Evolutionary conservation across 768 basidiomycete genomes (phyloP).

Genomic region (Gloeopeniophorella convolvens): DNA sequence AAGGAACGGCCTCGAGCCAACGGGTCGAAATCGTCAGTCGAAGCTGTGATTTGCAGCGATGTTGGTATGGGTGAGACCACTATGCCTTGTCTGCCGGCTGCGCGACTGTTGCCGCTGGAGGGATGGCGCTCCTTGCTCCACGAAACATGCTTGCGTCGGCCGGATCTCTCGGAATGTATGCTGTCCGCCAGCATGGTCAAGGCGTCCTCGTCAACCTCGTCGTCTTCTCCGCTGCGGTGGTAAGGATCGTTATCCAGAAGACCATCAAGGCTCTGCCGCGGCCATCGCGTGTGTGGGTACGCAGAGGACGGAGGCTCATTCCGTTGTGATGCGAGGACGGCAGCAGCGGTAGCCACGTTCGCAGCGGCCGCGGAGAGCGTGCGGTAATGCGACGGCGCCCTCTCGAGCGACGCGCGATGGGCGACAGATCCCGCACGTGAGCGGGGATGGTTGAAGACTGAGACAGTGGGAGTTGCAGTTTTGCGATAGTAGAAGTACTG

Average conservation of each 20-base stretch:
- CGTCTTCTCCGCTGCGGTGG: conserved; percentile 30
- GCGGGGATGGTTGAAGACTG: conserved; percentile 34
- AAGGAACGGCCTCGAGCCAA: conserved; percentile 39
- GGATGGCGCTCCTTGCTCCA: conserved; percentile 58
- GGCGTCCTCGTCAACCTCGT: conserved; percentile 43
- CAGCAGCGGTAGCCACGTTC: conserved; percentile 58
- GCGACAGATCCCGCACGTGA: conserved; percentile 34
- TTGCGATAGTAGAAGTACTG: conserved; percentile 78
- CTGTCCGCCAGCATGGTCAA: conserved; percentile 61
- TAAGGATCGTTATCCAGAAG: conserved; percentile 22
- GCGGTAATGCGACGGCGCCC: conserved; percentile 55
- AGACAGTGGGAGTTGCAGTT: conserved; percentile 29
- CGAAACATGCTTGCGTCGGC: conserved; percentile 47
- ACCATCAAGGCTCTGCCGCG: conserved; percentile 27
- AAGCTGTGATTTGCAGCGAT: conserved; percentile 24
- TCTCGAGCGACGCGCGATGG: conserved; percentile 47
- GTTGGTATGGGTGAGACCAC: conserved; percentile 26
- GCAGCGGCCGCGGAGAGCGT: conserved; percentile 63
- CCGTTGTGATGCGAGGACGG: conserved; percentile 60
- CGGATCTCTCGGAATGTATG: conserved; percentile 62
- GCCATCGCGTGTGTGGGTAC: conserved; percentile 26
- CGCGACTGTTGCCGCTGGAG: conserved; percentile 26
- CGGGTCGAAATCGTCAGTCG: conserved; percentile 6
- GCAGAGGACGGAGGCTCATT: conserved; percentile 31
- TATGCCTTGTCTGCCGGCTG: conserved; percentile 26